Percentiles rank a stretch among this genome's conserved stretches.
phyloP scores from a whole-genome alignment of 2,329 filamentous ascomycete species.

The Pseudocercospora fuligena region DNA sequence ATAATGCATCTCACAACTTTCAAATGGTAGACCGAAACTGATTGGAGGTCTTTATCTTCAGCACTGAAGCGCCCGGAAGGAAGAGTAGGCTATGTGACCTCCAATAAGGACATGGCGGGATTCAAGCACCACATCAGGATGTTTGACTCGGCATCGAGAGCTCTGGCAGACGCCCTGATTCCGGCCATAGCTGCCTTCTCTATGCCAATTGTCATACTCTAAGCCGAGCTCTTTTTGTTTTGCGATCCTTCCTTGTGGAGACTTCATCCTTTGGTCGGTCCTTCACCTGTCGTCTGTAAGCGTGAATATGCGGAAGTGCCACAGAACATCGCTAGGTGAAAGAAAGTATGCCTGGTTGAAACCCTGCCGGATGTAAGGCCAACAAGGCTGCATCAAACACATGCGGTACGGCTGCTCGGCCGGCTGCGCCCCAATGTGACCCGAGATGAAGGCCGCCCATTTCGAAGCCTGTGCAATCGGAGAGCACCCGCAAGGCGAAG shows the following conservation, averaged over 20 bases:
- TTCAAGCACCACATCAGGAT: too few relatives aligned
- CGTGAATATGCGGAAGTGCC: background rate
- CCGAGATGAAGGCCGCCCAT: background rate
- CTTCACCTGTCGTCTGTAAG: background rate
- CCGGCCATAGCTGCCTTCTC: too few relatives aligned
- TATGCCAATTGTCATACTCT: too few relatives aligned
- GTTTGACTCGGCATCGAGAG: too few relatives aligned
- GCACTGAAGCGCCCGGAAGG: too few relatives aligned
- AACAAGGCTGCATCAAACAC: conserved; percentile 1
- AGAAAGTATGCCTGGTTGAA: background rate
- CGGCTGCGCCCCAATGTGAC: background rate
- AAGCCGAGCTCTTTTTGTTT: too few relatives aligned
- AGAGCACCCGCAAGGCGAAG: background rate
- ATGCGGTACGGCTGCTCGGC: background rate
- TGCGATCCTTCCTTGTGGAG: too few relatives aligned
- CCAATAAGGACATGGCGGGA: too few relatives aligned
- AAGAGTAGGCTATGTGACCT: too few relatives aligned
- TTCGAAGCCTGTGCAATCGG: background rate
- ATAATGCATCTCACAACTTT: too few relatives aligned
- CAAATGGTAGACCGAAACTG: background rate
- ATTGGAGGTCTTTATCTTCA: background rate
- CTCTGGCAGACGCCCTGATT: too few relatives aligned
- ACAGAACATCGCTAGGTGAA: background rate
- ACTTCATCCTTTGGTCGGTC: too few relatives aligned
- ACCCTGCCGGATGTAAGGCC: background rate